Percentiles rank a stretch among this genome's conserved stretches.
These are phyloP conservation scores for Luffa aegyptiaca DNA, from an alignment of 306 rosid genomes.

Conservation along the genomic window DNA sequence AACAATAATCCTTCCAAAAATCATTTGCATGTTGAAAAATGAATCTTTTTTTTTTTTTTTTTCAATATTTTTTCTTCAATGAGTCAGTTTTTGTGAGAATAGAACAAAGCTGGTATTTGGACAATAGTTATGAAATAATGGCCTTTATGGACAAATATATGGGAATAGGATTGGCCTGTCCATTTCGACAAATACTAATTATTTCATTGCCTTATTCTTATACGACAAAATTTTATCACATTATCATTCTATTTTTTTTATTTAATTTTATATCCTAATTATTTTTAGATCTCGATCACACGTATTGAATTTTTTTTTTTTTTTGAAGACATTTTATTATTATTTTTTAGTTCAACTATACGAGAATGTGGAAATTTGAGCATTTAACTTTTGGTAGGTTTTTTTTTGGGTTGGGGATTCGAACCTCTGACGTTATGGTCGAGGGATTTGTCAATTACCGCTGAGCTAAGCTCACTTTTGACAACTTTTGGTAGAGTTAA, in stretches of 20 bases:
- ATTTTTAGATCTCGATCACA: background rate
- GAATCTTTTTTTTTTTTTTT: background rate
- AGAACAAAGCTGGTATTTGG: background rate
- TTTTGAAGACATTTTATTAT: too few species aligned
- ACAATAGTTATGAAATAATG: background rate
- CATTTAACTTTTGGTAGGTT: too few species aligned
- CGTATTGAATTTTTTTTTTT: too few species aligned
- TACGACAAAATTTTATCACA: background rate
- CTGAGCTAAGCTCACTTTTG: too few species aligned
- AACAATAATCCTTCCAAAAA: background rate
- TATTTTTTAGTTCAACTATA: too few species aligned
- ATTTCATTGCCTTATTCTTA: background rate
- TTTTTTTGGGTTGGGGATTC: too few species aligned
- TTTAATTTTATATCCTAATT: background rate
- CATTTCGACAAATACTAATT: background rate
- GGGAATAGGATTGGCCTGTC: background rate
- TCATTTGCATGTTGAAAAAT: background rate
- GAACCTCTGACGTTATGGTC: too few species aligned
- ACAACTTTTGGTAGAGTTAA: too few species aligned
- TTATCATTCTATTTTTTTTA: background rate
- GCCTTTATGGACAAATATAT: background rate
- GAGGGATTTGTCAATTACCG: too few species aligned
- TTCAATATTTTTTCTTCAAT: background rate
- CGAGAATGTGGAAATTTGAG: too few species aligned
- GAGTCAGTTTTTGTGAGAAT: background rate